Percentiles rank a stretch among this genome's conserved stretches.
Evolutionary conservation across 2,329 filamentous ascomycete species (phyloP).

Genomic region (Drechmeria coniospora): DNA sequence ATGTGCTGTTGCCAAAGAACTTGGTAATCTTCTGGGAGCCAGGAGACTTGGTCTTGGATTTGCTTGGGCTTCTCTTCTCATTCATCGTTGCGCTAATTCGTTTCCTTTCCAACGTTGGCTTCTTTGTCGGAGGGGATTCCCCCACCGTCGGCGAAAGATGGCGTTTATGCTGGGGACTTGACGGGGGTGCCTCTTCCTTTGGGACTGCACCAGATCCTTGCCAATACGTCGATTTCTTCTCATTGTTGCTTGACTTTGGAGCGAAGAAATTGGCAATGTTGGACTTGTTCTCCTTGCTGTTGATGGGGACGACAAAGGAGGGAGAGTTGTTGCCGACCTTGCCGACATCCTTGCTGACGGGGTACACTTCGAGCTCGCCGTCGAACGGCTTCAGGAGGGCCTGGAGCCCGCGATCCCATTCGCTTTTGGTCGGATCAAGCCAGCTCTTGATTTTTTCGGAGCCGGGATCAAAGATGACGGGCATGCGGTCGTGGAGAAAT

Average conservation of each 20-base stretch:
- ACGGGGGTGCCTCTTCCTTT: not conserved
- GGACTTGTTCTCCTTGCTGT: conserved; percentile 75
- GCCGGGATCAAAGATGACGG: conserved; percentile 70
- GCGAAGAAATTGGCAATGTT: conserved; percentile 94
- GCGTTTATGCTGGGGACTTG: conserved; percentile 7
- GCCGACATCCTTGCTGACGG: conserved; percentile 76
- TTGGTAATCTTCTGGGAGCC: conserved; percentile 56
- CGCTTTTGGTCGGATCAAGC: conserved; percentile 57
- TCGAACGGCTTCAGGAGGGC: conserved; percentile 61
- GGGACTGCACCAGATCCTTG: not conserved
- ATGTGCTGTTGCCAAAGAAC: conserved; percentile 55
- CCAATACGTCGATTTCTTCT: not conserved
- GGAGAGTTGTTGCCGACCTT: conserved; percentile 89
- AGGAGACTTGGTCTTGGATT: conserved; percentile 49
- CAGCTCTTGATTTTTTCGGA: conserved; percentile 56
- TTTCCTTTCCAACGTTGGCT: conserved; percentile 8
- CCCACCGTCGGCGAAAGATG: conserved; percentile 9
- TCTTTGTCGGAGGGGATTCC: conserved; percentile 11
- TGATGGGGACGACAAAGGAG: conserved; percentile 65
- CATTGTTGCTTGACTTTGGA: conserved; percentile 31
- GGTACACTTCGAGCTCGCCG: conserved; percentile 70
- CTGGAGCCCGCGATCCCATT: conserved; percentile 71
- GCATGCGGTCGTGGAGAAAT: conserved; percentile 92
- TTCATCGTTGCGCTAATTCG: conserved; percentile 29
- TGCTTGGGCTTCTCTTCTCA: conserved; percentile 38